Conservation (phyloP, 2,329 filamentous ascomycete genomes). For the Diaporthe australafricana region DNA sequence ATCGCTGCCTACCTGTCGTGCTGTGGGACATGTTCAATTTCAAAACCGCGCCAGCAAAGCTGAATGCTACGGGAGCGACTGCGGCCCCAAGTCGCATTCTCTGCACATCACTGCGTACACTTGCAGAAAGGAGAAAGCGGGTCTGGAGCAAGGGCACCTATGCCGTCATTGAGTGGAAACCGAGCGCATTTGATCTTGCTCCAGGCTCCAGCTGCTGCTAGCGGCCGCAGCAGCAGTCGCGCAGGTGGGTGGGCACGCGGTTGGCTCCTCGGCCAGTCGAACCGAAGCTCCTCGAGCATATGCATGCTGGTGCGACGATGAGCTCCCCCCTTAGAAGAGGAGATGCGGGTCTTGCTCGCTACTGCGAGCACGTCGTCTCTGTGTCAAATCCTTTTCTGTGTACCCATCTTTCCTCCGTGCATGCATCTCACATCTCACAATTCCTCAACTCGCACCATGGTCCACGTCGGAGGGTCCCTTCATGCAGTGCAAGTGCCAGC, state of each 20-base stretch:
- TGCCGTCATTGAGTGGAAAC: slow-evolving; percentile 32
- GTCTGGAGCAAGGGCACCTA: slow-evolving; percentile 18
- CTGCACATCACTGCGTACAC: slow-evolving; percentile 25
- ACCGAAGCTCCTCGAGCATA: slow-evolving; percentile 29
- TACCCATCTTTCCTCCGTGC: slow-evolving; percentile 29
- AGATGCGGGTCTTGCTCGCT: slow-evolving; percentile 15
- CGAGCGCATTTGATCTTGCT: slow-evolving; percentile 21
- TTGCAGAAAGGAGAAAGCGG: slow-evolving; percentile 32
- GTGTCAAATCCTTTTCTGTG: slow-evolving; percentile 21
- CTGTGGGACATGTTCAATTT: not conserved
- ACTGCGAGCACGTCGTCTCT: slow-evolving; percentile 12
- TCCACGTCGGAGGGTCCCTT: slow-evolving; percentile 30
- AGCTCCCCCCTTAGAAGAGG: slow-evolving; percentile 14
- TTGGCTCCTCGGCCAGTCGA: slow-evolving; percentile 35
- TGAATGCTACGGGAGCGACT: slow-evolving; percentile 1
- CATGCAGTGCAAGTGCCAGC: slow-evolving; percentile 30
- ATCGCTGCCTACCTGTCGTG: not conserved
- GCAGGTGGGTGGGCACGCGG: slow-evolving; percentile 13
- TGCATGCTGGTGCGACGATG: slow-evolving; percentile 30
- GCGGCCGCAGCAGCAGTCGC: slow-evolving; percentile 26
- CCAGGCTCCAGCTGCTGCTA: slow-evolving; percentile 28
- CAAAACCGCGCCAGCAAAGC: slow-evolving; percentile 10
- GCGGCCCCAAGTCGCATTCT: slow-evolving; percentile 16
- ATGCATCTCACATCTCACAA: slow-evolving; percentile 29
- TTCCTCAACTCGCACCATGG: slow-evolving; percentile 19